These are phyloP conservation scores for Tuber calosporum DNA, from an alignment of 495 filamentous ascomycete genomes.

Conservation along the genomic window DNA sequence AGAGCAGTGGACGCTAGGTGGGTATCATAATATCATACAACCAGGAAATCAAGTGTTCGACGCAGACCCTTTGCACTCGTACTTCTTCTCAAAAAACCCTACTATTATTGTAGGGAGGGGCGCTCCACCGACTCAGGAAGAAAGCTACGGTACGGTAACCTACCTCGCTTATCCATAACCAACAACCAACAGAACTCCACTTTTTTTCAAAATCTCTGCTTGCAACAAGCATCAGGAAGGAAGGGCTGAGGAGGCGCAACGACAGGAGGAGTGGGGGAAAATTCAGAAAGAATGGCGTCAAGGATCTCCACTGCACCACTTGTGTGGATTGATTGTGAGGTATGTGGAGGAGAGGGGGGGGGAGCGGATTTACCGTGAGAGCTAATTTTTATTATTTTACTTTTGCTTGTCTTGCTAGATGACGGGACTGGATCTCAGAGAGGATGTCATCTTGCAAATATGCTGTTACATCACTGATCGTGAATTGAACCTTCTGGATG, in stretches of 20 bases:
- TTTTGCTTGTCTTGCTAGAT: conserved; percentile 54
- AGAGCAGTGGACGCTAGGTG: too few species aligned
- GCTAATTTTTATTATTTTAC: background rate
- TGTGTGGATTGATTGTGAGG: conserved; percentile 86
- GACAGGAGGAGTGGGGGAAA: background rate
- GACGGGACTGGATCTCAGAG: conserved; percentile 77
- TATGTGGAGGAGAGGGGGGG: conserved; percentile 41
- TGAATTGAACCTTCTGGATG: conserved; percentile 67
- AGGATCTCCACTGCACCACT: conserved; percentile 46
- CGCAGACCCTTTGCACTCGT: too few species aligned
- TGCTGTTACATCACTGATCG: conserved; percentile 86
- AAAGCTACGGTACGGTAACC: too few species aligned
- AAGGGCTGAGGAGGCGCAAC: background rate
- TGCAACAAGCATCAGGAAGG: background rate
- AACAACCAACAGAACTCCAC: too few species aligned
- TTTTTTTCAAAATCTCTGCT: too few species aligned
- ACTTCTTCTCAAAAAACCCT: too few species aligned
- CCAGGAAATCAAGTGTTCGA: too few species aligned
- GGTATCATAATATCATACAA: too few species aligned
- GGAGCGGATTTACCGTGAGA: background rate
- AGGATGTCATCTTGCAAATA: conserved; percentile 81
- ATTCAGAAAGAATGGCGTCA: background rate
- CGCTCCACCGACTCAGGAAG: too few species aligned
- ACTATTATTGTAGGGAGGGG: too few species aligned
- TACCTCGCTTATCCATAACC: too few species aligned